phyloP scores from a whole-genome alignment of 2,329 filamentous ascomycete genomes.

The Trichoderma oligosporum region DNA sequence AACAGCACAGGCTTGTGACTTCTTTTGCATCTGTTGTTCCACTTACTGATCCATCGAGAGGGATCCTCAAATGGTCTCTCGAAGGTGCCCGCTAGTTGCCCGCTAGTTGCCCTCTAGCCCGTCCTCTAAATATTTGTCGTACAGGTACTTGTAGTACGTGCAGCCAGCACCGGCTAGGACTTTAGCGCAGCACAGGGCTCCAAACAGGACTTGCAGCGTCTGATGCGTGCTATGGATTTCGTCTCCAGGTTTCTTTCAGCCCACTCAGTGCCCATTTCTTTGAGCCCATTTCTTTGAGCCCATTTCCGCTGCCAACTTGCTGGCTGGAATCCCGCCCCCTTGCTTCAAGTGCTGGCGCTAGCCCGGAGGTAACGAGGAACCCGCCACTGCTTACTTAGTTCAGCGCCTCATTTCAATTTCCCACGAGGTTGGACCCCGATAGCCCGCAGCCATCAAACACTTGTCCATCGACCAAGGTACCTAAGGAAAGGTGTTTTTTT shows the following conservation, averaged over 20 bases:
- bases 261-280: no score
- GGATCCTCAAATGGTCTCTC: no score
- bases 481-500: background rate
- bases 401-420: constrained; percentile 19
- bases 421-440: constrained; percentile 1
- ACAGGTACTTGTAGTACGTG: background rate
- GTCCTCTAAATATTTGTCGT: no score
- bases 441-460: background rate
- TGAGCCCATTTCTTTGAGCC: background rate
- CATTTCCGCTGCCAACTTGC: constrained; percentile 11
- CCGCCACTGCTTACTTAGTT: constrained; percentile 13
- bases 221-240: no score
- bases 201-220: no score
- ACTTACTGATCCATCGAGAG: no score
- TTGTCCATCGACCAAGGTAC: background rate
- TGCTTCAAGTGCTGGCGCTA: constrained; percentile 5
- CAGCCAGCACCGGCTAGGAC: no score
- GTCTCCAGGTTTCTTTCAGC: constrained; percentile 6
- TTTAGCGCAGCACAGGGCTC: no score
- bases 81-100: no score
- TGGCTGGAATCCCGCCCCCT: background rate
- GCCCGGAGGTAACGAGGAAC: constrained; percentile 12
- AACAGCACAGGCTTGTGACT: no score
- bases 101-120: no score
- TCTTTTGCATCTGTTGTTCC: no score